phyloP scores from a whole-genome alignment of 2,329 filamentous ascomycete genomes.

The Allantophomopsis lycopodina region DNA sequence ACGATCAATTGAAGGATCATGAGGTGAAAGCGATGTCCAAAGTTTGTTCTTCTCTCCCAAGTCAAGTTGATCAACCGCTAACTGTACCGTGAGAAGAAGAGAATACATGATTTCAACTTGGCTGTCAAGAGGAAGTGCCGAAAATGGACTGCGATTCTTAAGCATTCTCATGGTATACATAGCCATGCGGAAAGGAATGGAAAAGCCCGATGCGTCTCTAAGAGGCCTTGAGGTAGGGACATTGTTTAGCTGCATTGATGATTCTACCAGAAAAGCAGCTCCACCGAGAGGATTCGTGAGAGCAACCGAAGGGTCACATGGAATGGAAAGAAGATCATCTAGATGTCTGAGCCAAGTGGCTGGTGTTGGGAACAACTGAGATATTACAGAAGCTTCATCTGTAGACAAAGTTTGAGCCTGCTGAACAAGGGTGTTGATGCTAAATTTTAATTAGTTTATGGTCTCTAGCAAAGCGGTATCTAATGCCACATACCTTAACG shows the following conservation, averaged over 20 bases:
- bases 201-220: slow-evolving; percentile 56
- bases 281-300: slow-evolving; percentile 64
- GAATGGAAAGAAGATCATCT: slow-evolving; percentile 32
- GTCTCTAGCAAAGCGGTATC: background rate
- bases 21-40: slow-evolving; percentile 25
- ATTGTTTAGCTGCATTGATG: slow-evolving; percentile 2
- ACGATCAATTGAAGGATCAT: slow-evolving; percentile 17
- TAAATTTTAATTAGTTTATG: slow-evolving; percentile 13
- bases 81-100: slow-evolving; percentile 33
- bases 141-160: slow-evolving; percentile 22
- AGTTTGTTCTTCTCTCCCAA: slow-evolving; percentile 27
- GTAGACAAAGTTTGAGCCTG: slow-evolving; percentile 28
- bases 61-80: slow-evolving; percentile 37
- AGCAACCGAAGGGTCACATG: slow-evolving; percentile 50
- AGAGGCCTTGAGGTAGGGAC: slow-evolving; percentile 6
- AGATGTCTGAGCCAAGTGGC: slow-evolving; percentile 55
- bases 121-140: slow-evolving; percentile 24
- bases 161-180: slow-evolving; percentile 54
- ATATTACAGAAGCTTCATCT: slow-evolving; percentile 15
- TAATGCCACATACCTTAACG: slow-evolving; percentile 30
- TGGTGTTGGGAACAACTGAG: slow-evolving; percentile 46
- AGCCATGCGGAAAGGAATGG: slow-evolving; percentile 62
- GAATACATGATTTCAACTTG: slow-evolving; percentile 37
- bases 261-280: slow-evolving; percentile 47
- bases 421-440: slow-evolving; percentile 37